These are phyloP conservation scores for Nannizziopsis barbatae DNA, from an alignment of 2,329 filamentous ascomycete species.

Conservation along the genomic window DNA sequence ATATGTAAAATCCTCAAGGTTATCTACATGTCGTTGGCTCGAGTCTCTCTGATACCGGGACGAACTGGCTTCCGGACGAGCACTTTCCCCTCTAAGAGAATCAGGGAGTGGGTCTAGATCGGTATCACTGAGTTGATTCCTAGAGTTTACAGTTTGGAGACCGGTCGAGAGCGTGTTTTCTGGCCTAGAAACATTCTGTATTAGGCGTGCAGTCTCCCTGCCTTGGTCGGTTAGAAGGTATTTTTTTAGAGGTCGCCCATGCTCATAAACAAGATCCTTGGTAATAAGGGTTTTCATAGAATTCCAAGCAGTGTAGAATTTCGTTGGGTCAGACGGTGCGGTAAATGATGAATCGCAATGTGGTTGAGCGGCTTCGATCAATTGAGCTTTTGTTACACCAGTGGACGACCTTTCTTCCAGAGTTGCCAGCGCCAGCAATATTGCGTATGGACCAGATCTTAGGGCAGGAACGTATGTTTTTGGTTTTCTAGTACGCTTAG, in stretches of 20 bases:
- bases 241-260: constrained; percentile 54
- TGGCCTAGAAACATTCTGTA: constrained; percentile 25
- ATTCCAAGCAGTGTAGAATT: constrained; percentile 70
- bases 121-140: background rate
- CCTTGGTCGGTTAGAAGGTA: constrained; percentile 67
- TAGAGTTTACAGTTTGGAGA: background rate
- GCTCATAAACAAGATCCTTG: constrained; percentile 64
- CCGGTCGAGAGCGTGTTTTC: background rate
- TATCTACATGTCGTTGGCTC: too few relatives aligned
- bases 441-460: constrained; percentile 63
- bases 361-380: constrained; percentile 59
- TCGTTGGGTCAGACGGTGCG: constrained; percentile 53
- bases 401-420: constrained; percentile 44
- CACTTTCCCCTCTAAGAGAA: background rate
- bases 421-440: constrained; percentile 56
- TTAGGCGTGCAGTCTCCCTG: constrained; percentile 59
- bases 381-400: constrained; percentile 55
- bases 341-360: constrained; percentile 65
- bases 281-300: constrained; percentile 65
- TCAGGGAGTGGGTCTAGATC: background rate
- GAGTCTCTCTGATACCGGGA: too few relatives aligned
- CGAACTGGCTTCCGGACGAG: too few relatives aligned
- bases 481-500: constrained; percentile 46
- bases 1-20: too few relatives aligned
- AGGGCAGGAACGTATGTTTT: constrained; percentile 62